phyloP scores from a whole-genome alignment of 2,329 filamentous ascomycete genomes.

The Truncatella angustata region DNA sequence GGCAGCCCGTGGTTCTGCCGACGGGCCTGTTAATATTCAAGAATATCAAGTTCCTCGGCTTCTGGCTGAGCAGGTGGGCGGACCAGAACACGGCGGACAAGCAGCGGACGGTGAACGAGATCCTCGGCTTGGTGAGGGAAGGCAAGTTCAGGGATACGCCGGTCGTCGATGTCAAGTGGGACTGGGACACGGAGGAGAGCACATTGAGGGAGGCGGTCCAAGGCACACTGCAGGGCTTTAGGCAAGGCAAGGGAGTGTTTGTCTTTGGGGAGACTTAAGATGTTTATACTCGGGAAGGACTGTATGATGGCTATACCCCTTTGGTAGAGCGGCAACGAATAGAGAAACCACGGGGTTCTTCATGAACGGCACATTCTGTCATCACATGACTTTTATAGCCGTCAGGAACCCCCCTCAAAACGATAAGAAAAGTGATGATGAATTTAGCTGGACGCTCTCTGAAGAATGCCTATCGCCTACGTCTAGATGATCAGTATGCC shows the following conservation, averaged over 20 bases:
- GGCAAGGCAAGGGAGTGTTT: constrained; percentile 87
- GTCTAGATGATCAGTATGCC: no score
- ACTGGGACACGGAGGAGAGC: constrained; percentile 72
- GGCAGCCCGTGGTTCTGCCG: constrained; percentile 78
- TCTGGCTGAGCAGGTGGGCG: constrained; percentile 93
- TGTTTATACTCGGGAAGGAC: background rate
- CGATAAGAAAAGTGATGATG: no score
- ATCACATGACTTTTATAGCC: no score
- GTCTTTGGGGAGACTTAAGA: constrained; percentile 64
- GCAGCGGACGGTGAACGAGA: constrained; percentile 77
- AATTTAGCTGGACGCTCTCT: no score
- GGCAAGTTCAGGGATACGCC: constrained; percentile 83
- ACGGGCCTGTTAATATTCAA: constrained; percentile 91
- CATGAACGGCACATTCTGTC: no score
- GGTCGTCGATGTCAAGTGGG: constrained; percentile 79
- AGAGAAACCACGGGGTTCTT: no score
- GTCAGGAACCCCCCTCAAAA: no score
- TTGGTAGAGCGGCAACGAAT: no score
- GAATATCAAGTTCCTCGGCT: constrained; percentile 83
- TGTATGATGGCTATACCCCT: background rate
- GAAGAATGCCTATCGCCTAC: no score
- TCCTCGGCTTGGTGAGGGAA: constrained; percentile 70
- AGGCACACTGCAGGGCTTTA: constrained; percentile 79
- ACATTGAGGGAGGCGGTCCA: constrained; percentile 72
- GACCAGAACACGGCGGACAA: constrained; percentile 72